phyloP scores from a whole-genome alignment of 352 stramenopile species.

The Globisporangium heterothallicum region DNA sequence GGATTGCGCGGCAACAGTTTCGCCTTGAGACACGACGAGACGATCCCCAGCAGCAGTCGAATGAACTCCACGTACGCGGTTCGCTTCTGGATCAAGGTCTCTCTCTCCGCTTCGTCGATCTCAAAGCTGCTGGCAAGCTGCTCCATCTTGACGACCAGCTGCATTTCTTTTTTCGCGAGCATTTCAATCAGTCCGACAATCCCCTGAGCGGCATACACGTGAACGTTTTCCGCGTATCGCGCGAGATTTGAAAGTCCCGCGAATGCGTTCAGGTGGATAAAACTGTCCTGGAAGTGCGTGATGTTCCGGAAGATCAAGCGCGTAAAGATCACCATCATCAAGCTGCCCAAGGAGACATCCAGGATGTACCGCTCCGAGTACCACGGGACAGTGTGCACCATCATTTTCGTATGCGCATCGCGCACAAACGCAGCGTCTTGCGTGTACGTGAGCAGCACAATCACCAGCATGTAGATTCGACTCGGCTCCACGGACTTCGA shows the following conservation, averaged over 20 bases:
- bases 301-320: conserved; percentile 77
- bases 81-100: conserved; percentile 47
- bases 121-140: conserved; percentile 5
- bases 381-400: conserved; percentile 62
- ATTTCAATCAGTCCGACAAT: conserved; percentile 67
- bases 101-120: conserved; percentile 17
- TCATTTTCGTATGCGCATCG: conserved; percentile 50
- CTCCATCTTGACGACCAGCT: conserved; percentile 48
- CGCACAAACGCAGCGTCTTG: conserved; percentile 57
- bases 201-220: conserved; percentile 66
- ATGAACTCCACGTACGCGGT: conserved; percentile 77
- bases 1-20: conserved; percentile 65
- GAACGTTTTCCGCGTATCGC: conserved; percentile 61
- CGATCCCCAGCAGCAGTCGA: conserved; percentile 53
- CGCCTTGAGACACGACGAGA: conserved; percentile 61
- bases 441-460: conserved; percentile 63
- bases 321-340: conserved; percentile 77
- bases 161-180: conserved; percentile 69
- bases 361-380: conserved; percentile 78
- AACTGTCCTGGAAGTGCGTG: conserved; percentile 72
- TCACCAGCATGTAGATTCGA: conserved; percentile 68
- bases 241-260: conserved; percentile 69
- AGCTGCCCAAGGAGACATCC: conserved; percentile 63
- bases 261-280: conserved; percentile 76
- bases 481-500: conserved; percentile 52